Evolutionary conservation across 352 stramenopile genomes (phyloP).

Genomic region (Phytophthora cryptogea): DNA sequence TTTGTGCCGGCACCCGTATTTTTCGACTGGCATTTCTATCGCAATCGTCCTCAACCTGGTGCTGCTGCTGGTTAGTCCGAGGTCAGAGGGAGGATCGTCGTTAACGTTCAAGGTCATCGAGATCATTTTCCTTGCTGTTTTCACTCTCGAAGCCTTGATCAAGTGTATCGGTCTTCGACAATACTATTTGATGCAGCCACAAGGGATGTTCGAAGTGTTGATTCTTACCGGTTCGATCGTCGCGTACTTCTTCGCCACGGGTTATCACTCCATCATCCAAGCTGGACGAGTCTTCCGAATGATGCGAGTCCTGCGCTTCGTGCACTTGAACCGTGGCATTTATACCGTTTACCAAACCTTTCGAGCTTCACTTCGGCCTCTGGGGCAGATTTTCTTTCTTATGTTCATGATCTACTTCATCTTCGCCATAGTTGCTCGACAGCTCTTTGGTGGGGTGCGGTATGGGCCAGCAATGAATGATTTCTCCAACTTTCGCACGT

Average conservation of each 20-base stretch:
- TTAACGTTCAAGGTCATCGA: slow-evolving; percentile 64
- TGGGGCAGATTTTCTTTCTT: slow-evolving; percentile 82
- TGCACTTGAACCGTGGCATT: slow-evolving; percentile 71
- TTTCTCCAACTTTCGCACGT: slow-evolving; percentile 77
- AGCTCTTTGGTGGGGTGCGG: slow-evolving; percentile 73
- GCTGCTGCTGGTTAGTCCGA: slow-evolving; percentile 66
- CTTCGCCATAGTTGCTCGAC: slow-evolving; percentile 70
- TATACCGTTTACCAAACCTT: slow-evolving; percentile 84
- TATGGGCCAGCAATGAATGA: slow-evolving; percentile 62
- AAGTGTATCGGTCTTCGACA: slow-evolving; percentile 69
- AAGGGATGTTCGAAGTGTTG: slow-evolving; percentile 64
- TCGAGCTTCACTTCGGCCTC: slow-evolving; percentile 61
- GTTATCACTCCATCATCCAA: slow-evolving; percentile 73
- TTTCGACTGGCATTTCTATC: slow-evolving; percentile 50
- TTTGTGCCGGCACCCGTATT: slow-evolving; percentile 64
- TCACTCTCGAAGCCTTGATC: slow-evolving; percentile 54
- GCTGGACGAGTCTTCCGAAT: slow-evolving; percentile 74
- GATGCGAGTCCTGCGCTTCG: slow-evolving; percentile 77
- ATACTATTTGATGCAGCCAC: slow-evolving; percentile 60
- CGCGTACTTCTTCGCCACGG: slow-evolving; percentile 64
- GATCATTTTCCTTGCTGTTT: slow-evolving; percentile 70
- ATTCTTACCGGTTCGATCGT: slow-evolving; percentile 67
- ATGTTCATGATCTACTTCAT: slow-evolving; percentile 87
- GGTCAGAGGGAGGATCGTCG: slow-evolving; percentile 22
- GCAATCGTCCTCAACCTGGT: slow-evolving; percentile 77